Conservation (phyloP, 257 asterid genomes). For the Jaltomata sinuosa region DNA sequence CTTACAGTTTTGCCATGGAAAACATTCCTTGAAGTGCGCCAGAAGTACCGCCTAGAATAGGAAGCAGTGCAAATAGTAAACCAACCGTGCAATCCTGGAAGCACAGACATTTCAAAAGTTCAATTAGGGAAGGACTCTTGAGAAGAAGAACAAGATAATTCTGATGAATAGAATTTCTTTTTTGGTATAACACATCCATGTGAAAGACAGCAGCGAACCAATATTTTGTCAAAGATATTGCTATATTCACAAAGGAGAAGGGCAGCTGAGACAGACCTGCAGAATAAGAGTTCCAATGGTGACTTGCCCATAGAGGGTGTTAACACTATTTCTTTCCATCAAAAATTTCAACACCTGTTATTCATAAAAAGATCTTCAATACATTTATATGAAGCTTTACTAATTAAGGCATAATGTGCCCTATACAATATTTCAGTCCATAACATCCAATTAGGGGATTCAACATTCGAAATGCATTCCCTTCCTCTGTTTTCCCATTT, state of each 20-base stretch:
- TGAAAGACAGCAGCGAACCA: background rate
- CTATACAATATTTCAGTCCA: background rate
- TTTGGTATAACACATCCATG: background rate
- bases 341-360: constrained; percentile 70
- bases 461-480: background rate
- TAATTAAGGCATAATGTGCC: background rate
- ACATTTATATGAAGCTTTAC: background rate
- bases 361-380: background rate
- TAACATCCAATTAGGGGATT: background rate
- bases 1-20: constrained; percentile 71
- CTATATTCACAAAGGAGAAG: background rate
- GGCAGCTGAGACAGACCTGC: constrained; percentile 38
- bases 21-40: constrained; percentile 67
- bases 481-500: background rate
- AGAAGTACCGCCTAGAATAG: constrained; percentile 80
- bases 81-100: constrained; percentile 88
- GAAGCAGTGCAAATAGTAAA: constrained; percentile 79
- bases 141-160: background rate
- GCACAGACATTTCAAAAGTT: constrained; percentile 20
- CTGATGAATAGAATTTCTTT: background rate
- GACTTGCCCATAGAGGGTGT: constrained; percentile 71
- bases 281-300: constrained; percentile 77
- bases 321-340: constrained; percentile 71
- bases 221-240: background rate
- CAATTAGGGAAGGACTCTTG: background rate